Evolutionary conservation across 768 basidiomycete genomes (phyloP).

Genomic region (Lactarius tabidus): DNA sequence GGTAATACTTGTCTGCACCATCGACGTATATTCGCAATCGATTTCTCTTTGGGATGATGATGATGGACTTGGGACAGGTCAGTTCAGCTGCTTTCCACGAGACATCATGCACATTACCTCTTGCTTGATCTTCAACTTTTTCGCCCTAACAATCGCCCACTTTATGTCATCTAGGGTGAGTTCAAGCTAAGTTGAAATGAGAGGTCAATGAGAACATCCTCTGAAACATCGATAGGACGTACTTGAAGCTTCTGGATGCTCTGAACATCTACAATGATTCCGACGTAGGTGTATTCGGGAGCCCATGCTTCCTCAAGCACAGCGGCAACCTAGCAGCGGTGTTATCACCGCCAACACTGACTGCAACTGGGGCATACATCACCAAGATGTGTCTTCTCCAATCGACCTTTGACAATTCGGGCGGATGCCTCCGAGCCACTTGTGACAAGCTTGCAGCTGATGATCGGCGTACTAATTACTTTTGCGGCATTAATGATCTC

Average conservation of each 20-base stretch:
- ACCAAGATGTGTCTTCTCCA: slow-evolving; percentile 92
- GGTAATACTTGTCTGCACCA: slow-evolving; percentile 73
- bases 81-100: background rate
- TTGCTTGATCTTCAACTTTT: slow-evolving; percentile 90
- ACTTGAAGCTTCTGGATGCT: slow-evolving; percentile 90
- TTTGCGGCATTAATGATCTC: slow-evolving; percentile 99
- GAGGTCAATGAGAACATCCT: background rate
- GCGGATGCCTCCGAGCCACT: slow-evolving; percentile 88
- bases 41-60: slow-evolving; percentile 66
- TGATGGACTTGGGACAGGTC: slow-evolving; percentile 53
- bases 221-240: slow-evolving; percentile 14
- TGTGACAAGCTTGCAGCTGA: slow-evolving; percentile 90
- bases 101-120: slow-evolving; percentile 44
- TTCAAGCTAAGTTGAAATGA: slow-evolving; percentile 60
- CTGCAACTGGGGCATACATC: slow-evolving; percentile 56
- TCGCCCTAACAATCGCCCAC: slow-evolving; percentile 80
- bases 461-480: slow-evolving; percentile 94
- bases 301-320: slow-evolving; percentile 97
- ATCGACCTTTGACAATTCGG: slow-evolving; percentile 91
- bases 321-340: slow-evolving; percentile 64
- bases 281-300: slow-evolving; percentile 86
- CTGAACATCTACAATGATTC: slow-evolving; percentile 84
- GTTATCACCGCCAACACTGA: slow-evolving; percentile 1
- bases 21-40: slow-evolving; percentile 79
- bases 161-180: slow-evolving; percentile 90